These are phyloP conservation scores for Lasiosphaeriaceae sp. DNA, from an alignment of 495 filamentous ascomycete species.

Conservation along the genomic window DNA sequence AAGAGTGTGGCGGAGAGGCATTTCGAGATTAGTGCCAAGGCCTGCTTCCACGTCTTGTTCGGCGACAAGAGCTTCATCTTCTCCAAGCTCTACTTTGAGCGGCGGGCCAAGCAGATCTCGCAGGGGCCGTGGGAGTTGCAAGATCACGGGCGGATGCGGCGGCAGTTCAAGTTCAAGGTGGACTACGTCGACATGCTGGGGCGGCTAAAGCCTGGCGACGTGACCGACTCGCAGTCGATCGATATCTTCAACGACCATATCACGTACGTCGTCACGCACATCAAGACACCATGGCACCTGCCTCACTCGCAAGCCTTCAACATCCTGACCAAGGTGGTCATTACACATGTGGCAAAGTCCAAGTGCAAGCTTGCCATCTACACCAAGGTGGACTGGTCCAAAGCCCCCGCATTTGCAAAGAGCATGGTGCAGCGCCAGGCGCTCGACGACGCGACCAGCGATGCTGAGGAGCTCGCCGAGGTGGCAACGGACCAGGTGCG, in stretches of 20 bases:
- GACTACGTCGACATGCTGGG: constrained; percentile 63
- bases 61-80: constrained; percentile 93
- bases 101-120: constrained; percentile 71
- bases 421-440: constrained; percentile 78
- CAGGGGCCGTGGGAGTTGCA: constrained; percentile 79
- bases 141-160: constrained; percentile 63
- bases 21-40: constrained; percentile 86
- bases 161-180: constrained; percentile 78
- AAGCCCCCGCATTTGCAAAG: constrained; percentile 59
- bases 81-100: constrained; percentile 83
- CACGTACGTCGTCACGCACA: constrained; percentile 89
- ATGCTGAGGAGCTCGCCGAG: constrained; percentile 81
- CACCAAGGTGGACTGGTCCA: constrained; percentile 81
- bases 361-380: constrained; percentile 89
- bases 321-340: constrained; percentile 85
- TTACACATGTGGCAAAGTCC: constrained; percentile 87
- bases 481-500: constrained; percentile 83
- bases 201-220: constrained; percentile 52
- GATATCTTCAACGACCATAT: constrained; percentile 92
- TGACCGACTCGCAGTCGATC: constrained; percentile 83
- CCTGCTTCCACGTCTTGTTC: constrained; percentile 91
- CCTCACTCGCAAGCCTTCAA: constrained; percentile 76
- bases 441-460: constrained; percentile 70
- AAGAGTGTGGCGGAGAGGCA: constrained; percentile 64
- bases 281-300: constrained; percentile 86